A percentile compares a stretch with the other conserved stretches of the same genome.
Evolutionary conservation across 2,329 filamentous ascomycete species (phyloP).

Genomic region (Fusarium aywerte): DNA sequence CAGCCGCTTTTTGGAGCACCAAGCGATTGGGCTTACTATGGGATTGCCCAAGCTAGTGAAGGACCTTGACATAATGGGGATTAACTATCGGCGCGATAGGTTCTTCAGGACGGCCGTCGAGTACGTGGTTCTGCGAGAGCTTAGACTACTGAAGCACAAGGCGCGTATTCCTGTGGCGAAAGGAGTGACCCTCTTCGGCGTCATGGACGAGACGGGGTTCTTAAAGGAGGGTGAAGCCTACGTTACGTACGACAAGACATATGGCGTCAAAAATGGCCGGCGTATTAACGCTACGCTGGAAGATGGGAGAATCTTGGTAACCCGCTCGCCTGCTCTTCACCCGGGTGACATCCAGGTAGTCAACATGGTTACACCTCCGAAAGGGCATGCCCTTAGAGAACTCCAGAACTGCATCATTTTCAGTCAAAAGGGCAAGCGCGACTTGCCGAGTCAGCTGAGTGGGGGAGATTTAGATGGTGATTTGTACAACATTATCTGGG

Average conservation of each 20-base stretch:
- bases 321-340: constrained; percentile 83
- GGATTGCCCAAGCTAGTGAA: constrained; percentile 71
- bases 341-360: constrained; percentile 82
- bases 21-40: constrained; percentile 69
- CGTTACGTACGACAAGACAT: constrained; percentile 63
- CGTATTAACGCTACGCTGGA: constrained; percentile 48
- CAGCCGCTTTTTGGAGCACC: constrained; percentile 70
- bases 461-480: constrained; percentile 90
- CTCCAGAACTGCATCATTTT: constrained; percentile 83
- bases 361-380: constrained; percentile 68
- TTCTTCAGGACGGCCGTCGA: constrained; percentile 80
- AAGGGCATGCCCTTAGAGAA: constrained; percentile 66
- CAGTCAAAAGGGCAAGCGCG: constrained; percentile 74
- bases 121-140: constrained; percentile 73
- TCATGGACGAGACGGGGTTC: constrained; percentile 83
- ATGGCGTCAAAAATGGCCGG: constrained; percentile 32
- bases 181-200: constrained; percentile 81
- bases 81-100: constrained; percentile 73
- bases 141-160: constrained; percentile 81
- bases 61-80: constrained; percentile 64
- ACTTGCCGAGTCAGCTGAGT: constrained; percentile 80
- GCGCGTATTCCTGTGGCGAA: constrained; percentile 76
- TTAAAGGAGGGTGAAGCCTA: constrained; percentile 76
- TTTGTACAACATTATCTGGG: constrained; percentile 82
- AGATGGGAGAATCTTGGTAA: constrained; percentile 68